Evolutionary conservation across 2,329 filamentous ascomycete genomes (phyloP).

Genomic region (Aspergillus amoenus): DNA sequence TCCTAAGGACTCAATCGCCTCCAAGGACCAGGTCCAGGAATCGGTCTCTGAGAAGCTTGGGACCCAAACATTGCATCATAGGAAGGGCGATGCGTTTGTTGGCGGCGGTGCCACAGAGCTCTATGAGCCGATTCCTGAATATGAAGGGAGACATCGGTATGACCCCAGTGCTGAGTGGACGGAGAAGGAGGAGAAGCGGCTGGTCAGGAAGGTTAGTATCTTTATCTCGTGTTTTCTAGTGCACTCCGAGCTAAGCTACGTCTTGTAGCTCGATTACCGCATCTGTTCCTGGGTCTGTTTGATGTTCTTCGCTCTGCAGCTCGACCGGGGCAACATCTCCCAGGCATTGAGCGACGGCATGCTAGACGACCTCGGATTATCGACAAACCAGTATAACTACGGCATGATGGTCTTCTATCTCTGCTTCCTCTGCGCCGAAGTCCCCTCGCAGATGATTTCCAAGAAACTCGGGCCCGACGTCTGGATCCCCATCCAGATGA

Average conservation of each 20-base stretch:
- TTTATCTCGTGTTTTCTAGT: not conserved
- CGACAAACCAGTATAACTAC: conserved; percentile 32
- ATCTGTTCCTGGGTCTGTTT: conserved; percentile 44
- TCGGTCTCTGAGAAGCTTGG: not conserved
- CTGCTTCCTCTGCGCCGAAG: conserved; percentile 31
- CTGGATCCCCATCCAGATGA: conserved; percentile 32
- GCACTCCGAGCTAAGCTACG: not conserved
- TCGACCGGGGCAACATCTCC: conserved; percentile 29
- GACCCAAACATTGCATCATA: not conserved
- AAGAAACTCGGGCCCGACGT: conserved; percentile 29
- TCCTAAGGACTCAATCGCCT: not conserved
- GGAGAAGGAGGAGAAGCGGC: conserved; percentile 35
- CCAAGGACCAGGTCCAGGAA: not conserved
- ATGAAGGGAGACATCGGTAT: conserved; percentile 48
- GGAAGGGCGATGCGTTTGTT: conserved; percentile 2
- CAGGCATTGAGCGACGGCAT: conserved; percentile 29
- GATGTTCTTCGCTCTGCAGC: conserved; percentile 43
- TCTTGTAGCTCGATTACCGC: not conserved
- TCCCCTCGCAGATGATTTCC: conserved; percentile 32
- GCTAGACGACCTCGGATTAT: conserved; percentile 25
- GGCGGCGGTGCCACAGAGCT: not conserved
- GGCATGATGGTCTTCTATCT: conserved; percentile 31
- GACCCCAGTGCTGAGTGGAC: conserved; percentile 42
- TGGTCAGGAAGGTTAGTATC: conserved; percentile 26
- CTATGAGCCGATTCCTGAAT: conserved; percentile 22